These are phyloP conservation scores for Bimuria novae-zelandiae DNA, from an alignment of 2,329 filamentous ascomycete genomes.

Conservation along the genomic window DNA sequence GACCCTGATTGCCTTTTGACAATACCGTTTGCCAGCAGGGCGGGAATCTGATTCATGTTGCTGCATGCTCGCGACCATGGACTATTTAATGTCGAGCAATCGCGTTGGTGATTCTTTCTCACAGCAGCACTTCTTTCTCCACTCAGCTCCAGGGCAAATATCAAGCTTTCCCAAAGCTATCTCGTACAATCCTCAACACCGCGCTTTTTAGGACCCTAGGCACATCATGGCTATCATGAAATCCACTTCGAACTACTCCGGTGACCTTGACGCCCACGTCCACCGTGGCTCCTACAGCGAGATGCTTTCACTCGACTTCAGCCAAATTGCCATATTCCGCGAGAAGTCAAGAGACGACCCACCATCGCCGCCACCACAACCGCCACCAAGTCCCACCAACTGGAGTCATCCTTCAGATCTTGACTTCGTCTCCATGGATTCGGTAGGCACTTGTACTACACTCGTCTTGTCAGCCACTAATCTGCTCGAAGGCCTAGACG, in stretches of 20 bases:
- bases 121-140: constrained; percentile 17
- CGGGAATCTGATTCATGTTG: constrained; percentile 24
- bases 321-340: constrained; percentile 14
- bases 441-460: constrained; percentile 16
- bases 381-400: constrained; percentile 45
- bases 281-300: not conserved
- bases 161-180: not conserved
- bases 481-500: constrained; percentile 1
- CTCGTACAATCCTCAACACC: not conserved
- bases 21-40: constrained; percentile 32
- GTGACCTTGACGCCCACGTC: not conserved
- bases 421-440: constrained; percentile 7
- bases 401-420: constrained; percentile 27
- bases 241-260: not conserved
- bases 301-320: constrained; percentile 4
- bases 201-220: not conserved
- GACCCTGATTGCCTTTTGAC: constrained; percentile 33
- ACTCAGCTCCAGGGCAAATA: not conserved
- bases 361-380: constrained; percentile 47
- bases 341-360: constrained; percentile 43
- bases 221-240: constrained; percentile 8
- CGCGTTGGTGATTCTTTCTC: constrained; percentile 22
- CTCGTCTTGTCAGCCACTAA: constrained; percentile 2
- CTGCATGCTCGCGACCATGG: constrained; percentile 15
- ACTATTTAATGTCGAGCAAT: constrained; percentile 36